A percentile compares a stretch with the other conserved stretches of the same genome.
Conservation (phyloP, 345 rosid genomes). For the Diplotaxis tenuifolia region DNA sequence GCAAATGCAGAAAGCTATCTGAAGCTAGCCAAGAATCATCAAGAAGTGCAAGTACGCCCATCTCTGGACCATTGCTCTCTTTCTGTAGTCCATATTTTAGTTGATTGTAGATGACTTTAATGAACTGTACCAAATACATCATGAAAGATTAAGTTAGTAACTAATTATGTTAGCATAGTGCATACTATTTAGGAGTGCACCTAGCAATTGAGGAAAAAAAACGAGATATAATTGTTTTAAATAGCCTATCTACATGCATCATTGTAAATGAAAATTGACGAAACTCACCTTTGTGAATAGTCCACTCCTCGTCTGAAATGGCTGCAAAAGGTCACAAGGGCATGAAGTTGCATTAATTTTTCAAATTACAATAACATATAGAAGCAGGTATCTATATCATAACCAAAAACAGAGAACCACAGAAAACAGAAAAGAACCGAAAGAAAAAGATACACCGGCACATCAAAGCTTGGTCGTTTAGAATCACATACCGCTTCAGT, state of each 20-base stretch:
- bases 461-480: neutral
- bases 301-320: conserved; percentile 76
- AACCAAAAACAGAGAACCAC: neutral
- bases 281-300: conserved; percentile 69
- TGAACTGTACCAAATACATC: conserved; percentile 55
- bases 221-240: neutral
- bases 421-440: neutral
- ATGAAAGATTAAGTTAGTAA: neutral
- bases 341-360: neutral
- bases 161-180: neutral
- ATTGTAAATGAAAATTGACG: neutral
- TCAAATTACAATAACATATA: neutral
- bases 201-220: neutral
- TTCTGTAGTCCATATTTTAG: conserved; percentile 80
- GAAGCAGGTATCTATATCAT: neutral
- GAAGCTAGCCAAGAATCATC: conserved; percentile 85
- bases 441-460: neutral
- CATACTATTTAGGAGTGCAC: neutral
- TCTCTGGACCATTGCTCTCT: conserved; percentile 48
- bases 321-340: conserved; percentile 50
- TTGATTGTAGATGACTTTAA: conserved; percentile 77
- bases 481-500: conserved; percentile 72
- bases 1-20: conserved; percentile 75
- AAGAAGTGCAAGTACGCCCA: conserved; percentile 54
- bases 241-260: conserved; percentile 15